Evolutionary conservation across 202 grass and related monocot species (phyloP).

Genomic region (Bolboschoenoplectus hybrid): DNA sequence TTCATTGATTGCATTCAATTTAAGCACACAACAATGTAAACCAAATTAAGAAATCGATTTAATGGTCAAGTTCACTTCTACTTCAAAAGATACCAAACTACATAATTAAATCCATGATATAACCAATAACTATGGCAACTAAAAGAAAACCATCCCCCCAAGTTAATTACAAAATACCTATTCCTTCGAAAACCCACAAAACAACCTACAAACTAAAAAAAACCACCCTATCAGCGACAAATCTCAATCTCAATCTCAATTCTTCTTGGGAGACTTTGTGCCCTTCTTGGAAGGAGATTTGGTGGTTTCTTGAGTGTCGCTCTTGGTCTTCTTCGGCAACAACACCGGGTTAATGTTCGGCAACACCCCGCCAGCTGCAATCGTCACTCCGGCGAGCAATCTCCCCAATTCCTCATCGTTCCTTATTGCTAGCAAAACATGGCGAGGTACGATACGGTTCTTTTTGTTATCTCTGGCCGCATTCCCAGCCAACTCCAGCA

Average conservation of each 20-base stretch:
- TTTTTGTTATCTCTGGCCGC: conserved; percentile 76
- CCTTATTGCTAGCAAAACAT: conserved; percentile 59
- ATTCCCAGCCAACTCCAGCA: conserved; percentile 68
- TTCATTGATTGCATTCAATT: not conserved
- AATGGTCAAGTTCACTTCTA: not conserved
- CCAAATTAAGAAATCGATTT: not conserved
- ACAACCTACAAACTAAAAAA: not conserved
- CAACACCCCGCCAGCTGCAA: conserved; percentile 65
- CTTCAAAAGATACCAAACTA: conserved; percentile 6
- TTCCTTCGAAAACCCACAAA: not conserved
- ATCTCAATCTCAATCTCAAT: conserved; percentile 28
- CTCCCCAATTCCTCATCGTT: conserved; percentile 73
- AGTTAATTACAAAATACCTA: conserved; percentile 20
- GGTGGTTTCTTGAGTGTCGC: conserved; percentile 33
- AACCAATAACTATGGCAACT: too few relatives aligned
- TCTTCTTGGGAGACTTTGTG: conserved; percentile 71
- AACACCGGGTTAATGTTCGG: conserved; percentile 69
- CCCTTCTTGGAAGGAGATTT: conserved; percentile 31
- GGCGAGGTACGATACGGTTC: conserved; percentile 54
- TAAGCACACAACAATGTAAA: not conserved
- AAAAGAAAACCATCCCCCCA: not conserved
- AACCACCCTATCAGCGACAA: not conserved
- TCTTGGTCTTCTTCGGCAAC: conserved; percentile 59
- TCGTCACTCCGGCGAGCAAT: conserved; percentile 56
- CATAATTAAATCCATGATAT: not conserved